Base-by-base conservation (phyloP, 2,329 filamentous ascomycete genomes). In the Pseudophaeomoniella oleicola region DNA sequence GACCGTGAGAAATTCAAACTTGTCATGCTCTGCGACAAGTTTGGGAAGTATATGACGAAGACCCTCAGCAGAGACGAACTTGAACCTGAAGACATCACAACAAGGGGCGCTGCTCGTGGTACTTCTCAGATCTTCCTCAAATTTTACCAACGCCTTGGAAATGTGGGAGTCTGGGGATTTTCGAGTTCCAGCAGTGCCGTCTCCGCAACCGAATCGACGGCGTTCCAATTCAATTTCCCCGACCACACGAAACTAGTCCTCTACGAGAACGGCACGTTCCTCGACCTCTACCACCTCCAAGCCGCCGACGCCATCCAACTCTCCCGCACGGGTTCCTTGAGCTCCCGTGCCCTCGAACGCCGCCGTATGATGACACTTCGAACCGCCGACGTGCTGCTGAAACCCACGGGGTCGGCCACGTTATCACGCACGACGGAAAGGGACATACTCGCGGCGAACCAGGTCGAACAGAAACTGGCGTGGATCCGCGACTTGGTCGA, bases 101-200 rank as follows among this genome's bases (percentile, higher is more conserved):
- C 12, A 27, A 32, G 30, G 13, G 6, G 6, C 6, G 6, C 22
- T 9, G 22, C 22, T 9, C n/a, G n/a, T n/a, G 6, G 9, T 9
- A 27, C 9, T n/a, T 15, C 32, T 46, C 3, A 38, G 49, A 14
- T 41, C 46, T 66, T 62, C 40, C 55, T 67, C 45, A 65, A 63
- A 36, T 68, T 67, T 46, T 68, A 67, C 46, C 63, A 67, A 44
- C 54, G 64, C 10, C 48, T 68, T 13, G 64, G 64, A 4, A 67
- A 67, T 42, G 63, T 67, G n/a, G 63, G 63, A n/a, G 58, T 67
- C 30, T 68, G 64, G 64, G 63, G 62, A 2, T 68, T 67, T 42
- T 62, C 58, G 16, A 60, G 66, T 40, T 63, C 63, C 4, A 27
- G 22, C 22, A 27, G 22, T 27, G 22, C 22, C 22, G 22, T 27